A percentile compares a stretch with the other conserved stretches of the same genome.
phyloP scores from a whole-genome alignment of 1,284 basidiomycete species.

The Cronartium quercuum region DNA sequence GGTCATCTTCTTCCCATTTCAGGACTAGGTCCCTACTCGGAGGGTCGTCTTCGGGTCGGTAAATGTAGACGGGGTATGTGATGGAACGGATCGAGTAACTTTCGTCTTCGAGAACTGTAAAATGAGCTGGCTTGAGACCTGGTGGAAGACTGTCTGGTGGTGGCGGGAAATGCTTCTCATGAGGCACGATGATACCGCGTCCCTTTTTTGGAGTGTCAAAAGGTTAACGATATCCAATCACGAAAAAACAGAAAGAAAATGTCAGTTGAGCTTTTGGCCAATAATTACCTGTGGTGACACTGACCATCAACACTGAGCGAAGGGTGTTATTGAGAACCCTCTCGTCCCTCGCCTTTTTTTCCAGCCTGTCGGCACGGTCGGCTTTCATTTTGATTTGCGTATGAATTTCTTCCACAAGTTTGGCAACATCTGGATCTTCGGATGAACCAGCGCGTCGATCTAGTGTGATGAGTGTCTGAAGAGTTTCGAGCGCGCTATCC shows the following conservation, averaged over 20 bases:
- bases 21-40: conserved; percentile 26
- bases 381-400: neutral
- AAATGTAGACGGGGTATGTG: conserved; percentile 24
- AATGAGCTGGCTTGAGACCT: conserved; percentile 29
- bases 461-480: conserved; percentile 7
- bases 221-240: neutral
- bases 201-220: neutral
- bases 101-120: conserved; percentile 3
- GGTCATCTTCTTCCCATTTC: conserved; percentile 27
- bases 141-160: conserved; percentile 1
- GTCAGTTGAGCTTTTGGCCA: too few species aligned
- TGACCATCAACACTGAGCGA: too few species aligned
- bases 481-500: conserved; percentile 13
- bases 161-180: conserved; percentile 12
- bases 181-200: conserved; percentile 23
- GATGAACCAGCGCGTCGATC: neutral
- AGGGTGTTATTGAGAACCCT: too few species aligned
- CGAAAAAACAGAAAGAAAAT: too few species aligned
- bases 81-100: neutral
- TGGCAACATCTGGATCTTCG: conserved; percentile 13
- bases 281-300: too few species aligned
- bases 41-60: conserved; percentile 15
- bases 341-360: neutral
- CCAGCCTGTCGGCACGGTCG: neutral
- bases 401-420: conserved; percentile 15